Conservation (phyloP, 2,329 filamentous ascomycete genomes). For the Annulohypoxylon truncatum region DNA sequence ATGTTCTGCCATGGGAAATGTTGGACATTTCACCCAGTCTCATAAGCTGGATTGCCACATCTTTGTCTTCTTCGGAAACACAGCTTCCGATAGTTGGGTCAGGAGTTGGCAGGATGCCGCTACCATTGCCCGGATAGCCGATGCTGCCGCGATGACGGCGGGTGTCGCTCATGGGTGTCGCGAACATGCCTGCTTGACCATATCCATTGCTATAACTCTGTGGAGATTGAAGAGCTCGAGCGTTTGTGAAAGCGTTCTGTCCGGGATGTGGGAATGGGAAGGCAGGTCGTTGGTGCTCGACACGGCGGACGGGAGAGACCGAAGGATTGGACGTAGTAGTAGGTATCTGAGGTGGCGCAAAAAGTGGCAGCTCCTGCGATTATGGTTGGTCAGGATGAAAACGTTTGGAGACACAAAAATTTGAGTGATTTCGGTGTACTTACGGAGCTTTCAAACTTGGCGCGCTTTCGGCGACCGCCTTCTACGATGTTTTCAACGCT, state of each 20-base stretch:
- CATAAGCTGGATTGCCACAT: slow-evolving; percentile 97
- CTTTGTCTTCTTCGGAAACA: slow-evolving; percentile 92
- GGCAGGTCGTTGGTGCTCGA: slow-evolving; percentile 76
- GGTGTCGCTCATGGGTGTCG: slow-evolving; percentile 70
- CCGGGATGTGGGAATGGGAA: slow-evolving; percentile 80
- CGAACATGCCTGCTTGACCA: slow-evolving; percentile 68
- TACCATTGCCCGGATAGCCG: slow-evolving; percentile 61
- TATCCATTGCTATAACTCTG: slow-evolving; percentile 75
- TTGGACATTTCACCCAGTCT: slow-evolving; percentile 94
- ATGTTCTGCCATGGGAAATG: slow-evolving; percentile 91
- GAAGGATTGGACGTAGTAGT: slow-evolving; percentile 97
- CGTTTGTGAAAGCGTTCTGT: slow-evolving; percentile 83
- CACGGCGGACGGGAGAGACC: slow-evolving; percentile 87
- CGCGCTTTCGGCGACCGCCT: slow-evolving; percentile 92
- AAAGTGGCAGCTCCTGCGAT: slow-evolving; percentile 88
- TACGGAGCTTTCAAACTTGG: slow-evolving; percentile 97
- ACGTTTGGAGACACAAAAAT: slow-evolving; percentile 17
- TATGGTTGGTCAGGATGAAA: slow-evolving; percentile 50
- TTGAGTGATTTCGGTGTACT: slow-evolving; percentile 57
- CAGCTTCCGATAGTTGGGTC: slow-evolving; percentile 98
- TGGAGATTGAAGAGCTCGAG: slow-evolving; percentile 83
- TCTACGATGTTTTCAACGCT: slow-evolving; percentile 98
- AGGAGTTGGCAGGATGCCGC: slow-evolving; percentile 85
- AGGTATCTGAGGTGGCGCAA: slow-evolving; percentile 93
- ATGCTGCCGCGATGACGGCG: slow-evolving; percentile 75